phyloP scores from a whole-genome alignment of 371 early-diverging fungal genomes.

The Chytridiales sp. region DNA sequence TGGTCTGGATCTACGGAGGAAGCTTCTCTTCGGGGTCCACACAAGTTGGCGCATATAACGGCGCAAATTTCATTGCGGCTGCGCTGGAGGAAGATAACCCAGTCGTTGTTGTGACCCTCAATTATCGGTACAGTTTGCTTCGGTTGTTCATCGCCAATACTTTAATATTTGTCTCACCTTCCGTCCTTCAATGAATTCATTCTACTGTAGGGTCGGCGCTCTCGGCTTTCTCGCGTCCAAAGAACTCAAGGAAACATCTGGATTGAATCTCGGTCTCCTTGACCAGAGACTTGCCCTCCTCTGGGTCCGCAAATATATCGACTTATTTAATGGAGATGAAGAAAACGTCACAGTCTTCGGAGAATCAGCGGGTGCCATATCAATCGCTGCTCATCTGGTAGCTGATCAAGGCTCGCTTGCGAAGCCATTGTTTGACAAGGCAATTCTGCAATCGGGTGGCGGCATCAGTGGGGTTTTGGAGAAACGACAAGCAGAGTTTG shows the following conservation, averaged over 20 bases:
- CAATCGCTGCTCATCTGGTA: slow-evolving; percentile 19
- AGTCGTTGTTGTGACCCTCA: slow-evolving; percentile 40
- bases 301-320: slow-evolving; percentile 52
- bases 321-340: slow-evolving; percentile 49
- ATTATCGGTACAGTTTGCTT: no score
- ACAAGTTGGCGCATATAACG: slow-evolving; percentile 12
- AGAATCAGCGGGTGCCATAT: slow-evolving; percentile 49
- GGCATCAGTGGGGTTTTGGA: no score
- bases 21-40: slow-evolving; percentile 17
- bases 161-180: no score
- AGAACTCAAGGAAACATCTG: slow-evolving; percentile 13
- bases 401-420: background rate
- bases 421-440: slow-evolving; percentile 1
- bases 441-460: slow-evolving; percentile 3
- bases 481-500: no score
- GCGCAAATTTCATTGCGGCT: slow-evolving; percentile 7
- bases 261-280: slow-evolving; percentile 41
- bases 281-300: slow-evolving; percentile 49
- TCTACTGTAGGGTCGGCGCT: no score
- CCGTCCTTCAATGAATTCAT: no score
- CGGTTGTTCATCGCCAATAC: no score
- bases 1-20: slow-evolving; percentile 36
- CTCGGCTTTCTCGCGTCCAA: slow-evolving; percentile 34
- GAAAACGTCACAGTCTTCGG: slow-evolving; percentile 46
- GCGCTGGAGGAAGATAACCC: no score